A percentile compares a stretch with the other conserved stretches of the same genome.
phyloP scores from a whole-genome alignment of 169 alveolate genomes.

The Miamiensis avidus region DNA sequence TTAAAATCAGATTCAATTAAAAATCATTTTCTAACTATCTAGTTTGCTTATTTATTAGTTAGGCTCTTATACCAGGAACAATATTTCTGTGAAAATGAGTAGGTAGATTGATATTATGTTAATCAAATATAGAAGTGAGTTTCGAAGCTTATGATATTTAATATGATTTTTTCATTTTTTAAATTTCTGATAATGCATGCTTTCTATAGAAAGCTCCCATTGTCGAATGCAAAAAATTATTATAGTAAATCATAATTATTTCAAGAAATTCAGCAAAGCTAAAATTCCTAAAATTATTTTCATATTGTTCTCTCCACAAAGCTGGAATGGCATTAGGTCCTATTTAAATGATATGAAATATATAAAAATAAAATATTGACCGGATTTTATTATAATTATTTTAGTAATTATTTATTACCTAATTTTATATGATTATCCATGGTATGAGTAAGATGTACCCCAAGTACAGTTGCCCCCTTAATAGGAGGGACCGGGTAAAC shows the following conservation, averaged over 20 bases:
- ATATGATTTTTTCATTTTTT: slow-evolving; percentile 21
- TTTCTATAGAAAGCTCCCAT: slow-evolving; percentile 26
- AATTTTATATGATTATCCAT: slow-evolving; percentile 60
- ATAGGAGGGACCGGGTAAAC: slow-evolving; percentile 71
- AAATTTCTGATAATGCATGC: slow-evolving; percentile 10
- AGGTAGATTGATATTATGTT: not conserved
- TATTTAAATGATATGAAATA: too few species aligned
- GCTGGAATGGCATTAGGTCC: slow-evolving; percentile 69
- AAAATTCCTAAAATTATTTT: slow-evolving; percentile 32
- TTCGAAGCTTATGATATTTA: not conserved
- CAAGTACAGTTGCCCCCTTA: slow-evolving; percentile 53
- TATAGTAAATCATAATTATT: slow-evolving; percentile 38
- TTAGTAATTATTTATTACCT: slow-evolving; percentile 32
- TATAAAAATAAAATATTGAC: not conserved
- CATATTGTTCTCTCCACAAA: slow-evolving; percentile 57
- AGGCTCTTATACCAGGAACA: slow-evolving; percentile 59
- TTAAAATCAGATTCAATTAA: slow-evolving; percentile 25
- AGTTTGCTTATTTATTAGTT: slow-evolving; percentile 40
- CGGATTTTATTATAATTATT: too few species aligned
- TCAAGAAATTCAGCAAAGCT: slow-evolving; percentile 15
- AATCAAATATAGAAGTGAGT: slow-evolving; percentile 4
- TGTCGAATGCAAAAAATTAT: slow-evolving; percentile 29
- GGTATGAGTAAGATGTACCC: slow-evolving; percentile 68
- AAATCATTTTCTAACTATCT: slow-evolving; percentile 49
- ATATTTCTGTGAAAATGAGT: slow-evolving; percentile 27